Evolutionary conservation across 768 basidiomycete species (phyloP).

Genomic region (Psilocybe azurescens): DNA sequence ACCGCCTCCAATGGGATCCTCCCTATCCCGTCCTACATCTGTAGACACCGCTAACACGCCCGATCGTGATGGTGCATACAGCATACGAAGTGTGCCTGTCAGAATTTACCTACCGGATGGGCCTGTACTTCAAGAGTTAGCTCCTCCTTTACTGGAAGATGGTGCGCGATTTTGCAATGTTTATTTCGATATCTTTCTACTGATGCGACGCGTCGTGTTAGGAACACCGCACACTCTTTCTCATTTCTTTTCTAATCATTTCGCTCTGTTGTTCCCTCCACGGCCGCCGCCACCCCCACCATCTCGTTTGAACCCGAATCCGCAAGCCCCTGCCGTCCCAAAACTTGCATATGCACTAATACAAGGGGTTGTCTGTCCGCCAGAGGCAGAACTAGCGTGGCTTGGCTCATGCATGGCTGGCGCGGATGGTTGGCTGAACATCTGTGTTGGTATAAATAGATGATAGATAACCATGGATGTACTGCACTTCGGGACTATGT

Average conservation of each 20-base stretch:
- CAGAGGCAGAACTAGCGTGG: constrained; percentile 93
- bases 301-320: constrained; percentile 43
- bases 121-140: constrained; percentile 89
- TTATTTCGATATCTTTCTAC: not conserved
- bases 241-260: constrained; percentile 68
- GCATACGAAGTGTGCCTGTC: constrained; percentile 86
- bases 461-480: constrained; percentile 21
- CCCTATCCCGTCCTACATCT: constrained; percentile 68
- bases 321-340: constrained; percentile 37
- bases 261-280: constrained; percentile 81
- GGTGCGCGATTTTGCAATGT: constrained; percentile 52
- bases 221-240: constrained; percentile 76
- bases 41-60: constrained; percentile 56
- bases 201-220: constrained; percentile 32
- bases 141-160: constrained; percentile 78
- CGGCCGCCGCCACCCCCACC: constrained; percentile 49
- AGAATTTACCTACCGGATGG: constrained; percentile 91
- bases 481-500: not conserved
- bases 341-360: constrained; percentile 79
- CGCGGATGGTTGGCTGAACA: constrained; percentile 94
- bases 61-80: constrained; percentile 87
- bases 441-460: constrained; percentile 72
- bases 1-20: constrained; percentile 57
- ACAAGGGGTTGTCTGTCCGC: constrained; percentile 84
- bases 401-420: constrained; percentile 90